Conservation (phyloP, 345 rosid genomes). For the Mallotus nudiflorus region DNA sequence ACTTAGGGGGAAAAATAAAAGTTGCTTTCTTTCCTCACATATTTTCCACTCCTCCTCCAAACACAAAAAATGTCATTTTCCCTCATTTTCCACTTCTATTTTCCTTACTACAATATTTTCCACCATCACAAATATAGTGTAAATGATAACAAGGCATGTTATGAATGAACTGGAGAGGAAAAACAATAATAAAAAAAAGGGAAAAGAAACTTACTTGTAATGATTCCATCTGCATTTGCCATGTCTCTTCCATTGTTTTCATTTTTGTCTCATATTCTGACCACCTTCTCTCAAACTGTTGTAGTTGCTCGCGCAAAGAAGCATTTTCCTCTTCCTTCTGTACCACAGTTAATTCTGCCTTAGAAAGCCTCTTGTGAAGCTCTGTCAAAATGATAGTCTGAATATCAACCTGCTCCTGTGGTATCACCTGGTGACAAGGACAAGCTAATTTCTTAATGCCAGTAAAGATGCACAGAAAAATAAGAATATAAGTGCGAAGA, state of each 20-base stretch:
- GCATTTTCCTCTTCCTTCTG: conserved; percentile 85
- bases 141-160: neutral
- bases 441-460: conserved; percentile 2
- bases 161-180: no score
- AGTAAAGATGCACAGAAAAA: conserved; percentile 1
- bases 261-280: conserved; percentile 76
- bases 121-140: no score
- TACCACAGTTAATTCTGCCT: conserved; percentile 64
- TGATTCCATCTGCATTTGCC: conserved; percentile 90
- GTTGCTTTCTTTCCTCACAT: no score
- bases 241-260: conserved; percentile 94
- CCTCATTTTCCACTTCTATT: no score
- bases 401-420: conserved; percentile 54
- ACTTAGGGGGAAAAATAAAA: no score
- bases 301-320: conserved; percentile 70
- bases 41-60: no score
- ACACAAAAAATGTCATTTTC: no score
- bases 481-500: neutral
- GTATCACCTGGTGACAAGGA: conserved; percentile 50
- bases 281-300: conserved; percentile 69
- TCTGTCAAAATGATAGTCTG: conserved; percentile 58
- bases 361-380: conserved; percentile 66
- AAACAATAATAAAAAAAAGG: neutral
- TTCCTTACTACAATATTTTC: no score
- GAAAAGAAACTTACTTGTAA: conserved; percentile 56